Evolutionary conservation across 1,284 basidiomycete species (phyloP).

Genomic region (Cryptococcus amylolentus): DNA sequence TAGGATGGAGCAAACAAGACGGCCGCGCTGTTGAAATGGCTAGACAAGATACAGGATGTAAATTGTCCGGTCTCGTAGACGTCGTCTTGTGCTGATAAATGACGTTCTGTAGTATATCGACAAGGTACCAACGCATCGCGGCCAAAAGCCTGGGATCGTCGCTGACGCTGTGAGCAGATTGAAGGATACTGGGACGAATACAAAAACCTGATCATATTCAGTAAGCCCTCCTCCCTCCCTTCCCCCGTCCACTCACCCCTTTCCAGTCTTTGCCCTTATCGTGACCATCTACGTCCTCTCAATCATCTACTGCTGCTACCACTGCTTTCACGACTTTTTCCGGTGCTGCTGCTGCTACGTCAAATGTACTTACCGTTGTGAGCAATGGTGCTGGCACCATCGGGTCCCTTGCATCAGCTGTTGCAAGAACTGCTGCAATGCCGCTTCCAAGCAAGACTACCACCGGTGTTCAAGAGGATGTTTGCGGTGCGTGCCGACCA

Average conservation of each 20-base stretch:
- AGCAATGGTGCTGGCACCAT: constrained; percentile 10
- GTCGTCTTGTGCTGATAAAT: neutral
- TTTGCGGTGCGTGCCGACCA: constrained; percentile 4
- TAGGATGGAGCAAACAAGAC: constrained; percentile 9
- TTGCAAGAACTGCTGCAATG: neutral
- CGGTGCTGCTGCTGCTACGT: constrained; percentile 16
- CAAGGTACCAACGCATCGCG: constrained; percentile 1
- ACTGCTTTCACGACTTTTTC: constrained; percentile 15
- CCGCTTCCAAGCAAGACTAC: constrained; percentile 1
- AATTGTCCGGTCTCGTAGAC: neutral
- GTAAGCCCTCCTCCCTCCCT: neutral
- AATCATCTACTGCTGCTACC: constrained; percentile 17
- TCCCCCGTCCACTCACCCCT: neutral
- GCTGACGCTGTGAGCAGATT: constrained; percentile 2
- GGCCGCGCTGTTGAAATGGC: constrained; percentile 9
- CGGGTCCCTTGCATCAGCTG: neutral
- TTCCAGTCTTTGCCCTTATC: constrained; percentile 15
- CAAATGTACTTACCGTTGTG: constrained; percentile 9
- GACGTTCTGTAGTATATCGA: constrained; percentile 6
- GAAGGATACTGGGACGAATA: constrained; percentile 14
- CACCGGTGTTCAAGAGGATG: constrained; percentile 9
- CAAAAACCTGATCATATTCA: constrained; percentile 12
- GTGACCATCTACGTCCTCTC: constrained; percentile 10
- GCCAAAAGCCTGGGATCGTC: neutral
- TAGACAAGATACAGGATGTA: constrained; percentile 11